Conservation (phyloP, 768 basidiomycete genomes). For the Dentipellis sp. region DNA sequence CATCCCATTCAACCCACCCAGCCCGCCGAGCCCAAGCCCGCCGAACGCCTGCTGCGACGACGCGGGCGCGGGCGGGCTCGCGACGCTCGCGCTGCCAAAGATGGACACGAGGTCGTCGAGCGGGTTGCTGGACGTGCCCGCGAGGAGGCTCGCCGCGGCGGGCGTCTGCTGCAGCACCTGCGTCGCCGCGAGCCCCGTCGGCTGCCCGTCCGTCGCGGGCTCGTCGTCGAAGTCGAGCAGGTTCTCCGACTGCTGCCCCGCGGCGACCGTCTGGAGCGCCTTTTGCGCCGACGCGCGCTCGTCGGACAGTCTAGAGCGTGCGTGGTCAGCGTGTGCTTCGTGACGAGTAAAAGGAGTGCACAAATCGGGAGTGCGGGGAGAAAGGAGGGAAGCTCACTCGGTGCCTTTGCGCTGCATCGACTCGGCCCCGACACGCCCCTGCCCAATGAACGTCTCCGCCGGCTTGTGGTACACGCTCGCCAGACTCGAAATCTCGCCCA, state of each 20-base stretch:
- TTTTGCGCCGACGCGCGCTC: constrained; percentile 70
- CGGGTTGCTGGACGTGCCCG: constrained; percentile 80
- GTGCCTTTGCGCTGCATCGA: constrained; percentile 54
- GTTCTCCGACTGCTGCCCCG: constrained; percentile 91
- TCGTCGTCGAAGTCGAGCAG: constrained; percentile 88
- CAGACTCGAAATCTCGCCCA: constrained; percentile 81
- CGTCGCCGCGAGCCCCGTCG: constrained; percentile 73
- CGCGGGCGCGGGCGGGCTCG: not conserved
- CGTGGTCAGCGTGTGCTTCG: not conserved
- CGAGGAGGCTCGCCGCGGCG: constrained; percentile 63
- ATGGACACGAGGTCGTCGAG: constrained; percentile 91
- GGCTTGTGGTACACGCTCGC: constrained; percentile 98
- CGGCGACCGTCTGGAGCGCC: constrained; percentile 84
- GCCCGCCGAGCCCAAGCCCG: constrained; percentile 6
- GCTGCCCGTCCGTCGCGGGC: constrained; percentile 43
- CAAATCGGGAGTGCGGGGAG: not conserved
- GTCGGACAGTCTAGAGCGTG: constrained; percentile 39
- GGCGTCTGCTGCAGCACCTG: constrained; percentile 62
- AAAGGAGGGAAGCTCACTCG: constrained; percentile 37
- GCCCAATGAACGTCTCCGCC: constrained; percentile 89
- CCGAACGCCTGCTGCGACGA: constrained; percentile 12
- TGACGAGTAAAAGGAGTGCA: not conserved
- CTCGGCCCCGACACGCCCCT: constrained; percentile 81
- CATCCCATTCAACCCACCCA: too few relatives aligned
- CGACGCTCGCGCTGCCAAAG: constrained; percentile 47